Conservation (phyloP, 2,329 filamentous ascomycete genomes). For the Colletotrichum trifolii region DNA sequence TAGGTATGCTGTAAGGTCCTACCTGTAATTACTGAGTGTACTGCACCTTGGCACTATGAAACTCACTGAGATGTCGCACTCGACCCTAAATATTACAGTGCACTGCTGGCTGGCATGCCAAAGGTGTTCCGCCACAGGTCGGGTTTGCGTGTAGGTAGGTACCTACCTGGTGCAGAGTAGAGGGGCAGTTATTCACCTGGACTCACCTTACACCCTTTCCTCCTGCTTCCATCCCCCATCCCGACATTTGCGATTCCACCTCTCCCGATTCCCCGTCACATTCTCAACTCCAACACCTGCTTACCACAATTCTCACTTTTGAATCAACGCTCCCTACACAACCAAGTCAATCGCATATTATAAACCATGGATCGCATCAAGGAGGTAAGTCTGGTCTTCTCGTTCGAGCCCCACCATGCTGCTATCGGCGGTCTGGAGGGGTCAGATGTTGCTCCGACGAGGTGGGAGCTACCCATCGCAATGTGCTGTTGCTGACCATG, state of each 20-base stretch:
- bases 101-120: slow-evolving; percentile 24
- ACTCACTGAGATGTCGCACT: too few relatives aligned
- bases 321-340: slow-evolving; percentile 44
- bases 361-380: slow-evolving; percentile 84
- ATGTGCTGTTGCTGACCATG: slow-evolving; percentile 22
- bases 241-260: slow-evolving; percentile 31
- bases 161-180: slow-evolving; percentile 30
- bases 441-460: slow-evolving; percentile 32
- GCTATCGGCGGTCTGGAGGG: slow-evolving; percentile 38
- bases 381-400: slow-evolving; percentile 73
- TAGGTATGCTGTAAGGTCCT: too few relatives aligned
- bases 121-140: slow-evolving; percentile 34
- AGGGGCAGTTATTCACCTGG: slow-evolving; percentile 43
- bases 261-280: slow-evolving; percentile 41
- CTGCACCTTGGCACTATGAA: too few relatives aligned
- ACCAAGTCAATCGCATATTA: slow-evolving; percentile 38
- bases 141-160: slow-evolving; percentile 50
- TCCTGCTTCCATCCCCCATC: slow-evolving; percentile 50
- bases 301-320: slow-evolving; percentile 34
- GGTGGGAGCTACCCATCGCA: slow-evolving; percentile 14
- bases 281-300: slow-evolving; percentile 43
- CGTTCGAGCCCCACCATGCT: slow-evolving; percentile 41
- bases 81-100: not conserved
- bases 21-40: too few relatives aligned
- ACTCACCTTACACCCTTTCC: slow-evolving; percentile 42